Base-by-base conservation (phyloP, 2,329 filamentous ascomycete genomes). In the Cytospora piceae region DNA sequence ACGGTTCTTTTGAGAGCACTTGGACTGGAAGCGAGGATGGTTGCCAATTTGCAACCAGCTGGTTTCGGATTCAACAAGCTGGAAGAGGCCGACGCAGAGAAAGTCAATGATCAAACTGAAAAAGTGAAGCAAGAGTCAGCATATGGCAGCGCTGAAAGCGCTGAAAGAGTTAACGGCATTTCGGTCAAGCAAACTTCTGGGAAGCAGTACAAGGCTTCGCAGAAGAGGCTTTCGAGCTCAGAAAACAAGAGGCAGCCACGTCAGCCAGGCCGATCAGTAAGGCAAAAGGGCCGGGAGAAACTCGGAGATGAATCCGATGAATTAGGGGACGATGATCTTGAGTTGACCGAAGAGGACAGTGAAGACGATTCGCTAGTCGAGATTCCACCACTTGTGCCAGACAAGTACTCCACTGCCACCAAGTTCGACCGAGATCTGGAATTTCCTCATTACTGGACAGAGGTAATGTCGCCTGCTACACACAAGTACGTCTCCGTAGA, bases 361-460 rank as follows among this genome's bases (percentile, higher is more conserved):
- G 85, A 87, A 63, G 83, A 88, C 59, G 82, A 87, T 9, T 86
- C 86, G 0, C 78, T 88, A 1, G 76, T 89, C 9, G 86, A 90
- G 63, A 70, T 89, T 24, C 82, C 80, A 15, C 77, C 77, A 3
- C 77, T 80, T 6, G 77, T 75, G 59, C 20, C 52, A 27, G 15
- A 22, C 4, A 66, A 66, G 34, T 51, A 58, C 14, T 37, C 39
- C 9, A 83, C 78, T 70, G 77, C 75, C 49, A 72, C 71, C 8
- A 74, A 73, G 58, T 91, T 89, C 71, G 93, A 96, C 71, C 82
- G 84, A 24, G 93, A 96, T 70, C 82, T 97, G 32, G 86, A 89
- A 2, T 95, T 90, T 70, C 94, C 95, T 1, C 90, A 91, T 59
- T 98, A 98, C 76, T 99, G 95, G 95, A 90, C 91, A 0, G 95